Conservation (phyloP, 495 filamentous ascomycete species). For the Venustampulla echinocandica region DNA sequence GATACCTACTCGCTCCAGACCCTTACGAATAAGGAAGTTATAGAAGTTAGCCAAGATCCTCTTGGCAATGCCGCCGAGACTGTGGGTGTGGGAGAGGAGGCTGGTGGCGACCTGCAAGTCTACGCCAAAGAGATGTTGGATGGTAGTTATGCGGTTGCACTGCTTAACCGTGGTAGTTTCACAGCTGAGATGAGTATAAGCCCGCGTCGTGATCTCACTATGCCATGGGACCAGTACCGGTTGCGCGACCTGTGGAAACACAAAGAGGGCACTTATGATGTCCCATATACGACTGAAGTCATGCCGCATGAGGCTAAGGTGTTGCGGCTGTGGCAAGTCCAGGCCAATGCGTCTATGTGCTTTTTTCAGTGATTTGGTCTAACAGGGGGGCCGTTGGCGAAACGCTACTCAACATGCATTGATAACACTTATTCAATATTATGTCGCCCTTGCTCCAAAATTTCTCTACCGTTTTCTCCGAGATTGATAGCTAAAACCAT, state of each 20-base stretch:
- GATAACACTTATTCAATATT: too few species aligned
- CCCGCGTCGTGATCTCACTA: slow-evolving; percentile 16
- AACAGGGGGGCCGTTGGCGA: too few species aligned
- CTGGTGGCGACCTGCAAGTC: not conserved
- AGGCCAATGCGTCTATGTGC: too few species aligned
- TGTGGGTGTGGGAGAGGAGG: not conserved
- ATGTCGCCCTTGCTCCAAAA: too few species aligned
- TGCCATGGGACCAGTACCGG: slow-evolving; percentile 19
- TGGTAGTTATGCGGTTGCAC: slow-evolving; percentile 23
- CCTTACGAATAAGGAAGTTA: slow-evolving; percentile 33
- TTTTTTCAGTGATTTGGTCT: too few species aligned
- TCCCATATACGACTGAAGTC: slow-evolving; percentile 22
- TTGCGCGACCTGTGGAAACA: slow-evolving; percentile 23
- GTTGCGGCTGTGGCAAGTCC: too few species aligned
- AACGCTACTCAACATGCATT: too few species aligned
- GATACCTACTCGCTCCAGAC: slow-evolving; percentile 21
- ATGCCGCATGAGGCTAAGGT: slow-evolving; percentile 20
- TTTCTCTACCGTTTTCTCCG: too few species aligned
- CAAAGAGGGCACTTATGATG: slow-evolving; percentile 24
- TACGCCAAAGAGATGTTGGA: slow-evolving; percentile 25
- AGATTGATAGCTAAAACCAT: too few species aligned
- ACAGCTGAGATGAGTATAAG: slow-evolving; percentile 18
- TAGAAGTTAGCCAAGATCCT: slow-evolving; percentile 40
- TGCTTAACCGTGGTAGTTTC: slow-evolving; percentile 19
- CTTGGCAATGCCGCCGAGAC: slow-evolving; percentile 1